A percentile compares a stretch with the other conserved stretches of the same genome.
These are phyloP conservation scores for Tinospora cordifolia DNA, from an alignment of 164 flowering plant genomes.

Conservation along the genomic window DNA sequence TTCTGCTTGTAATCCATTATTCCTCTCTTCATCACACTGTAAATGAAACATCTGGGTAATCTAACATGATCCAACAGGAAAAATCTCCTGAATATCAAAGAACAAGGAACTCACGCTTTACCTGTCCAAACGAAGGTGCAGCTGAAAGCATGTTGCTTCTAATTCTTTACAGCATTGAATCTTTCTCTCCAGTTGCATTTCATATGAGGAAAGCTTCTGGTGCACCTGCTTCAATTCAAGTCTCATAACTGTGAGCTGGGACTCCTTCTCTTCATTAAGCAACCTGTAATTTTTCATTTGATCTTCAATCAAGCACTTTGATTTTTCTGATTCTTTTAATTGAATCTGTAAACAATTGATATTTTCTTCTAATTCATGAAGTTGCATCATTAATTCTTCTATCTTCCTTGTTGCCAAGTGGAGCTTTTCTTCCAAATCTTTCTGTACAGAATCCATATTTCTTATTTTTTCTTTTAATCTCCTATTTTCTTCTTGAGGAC, in stretches of 20 bases:
- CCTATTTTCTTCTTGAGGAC: constrained; percentile 32
- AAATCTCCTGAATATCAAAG: not conserved
- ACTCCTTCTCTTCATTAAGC: constrained; percentile 61
- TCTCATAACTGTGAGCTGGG: constrained; percentile 51
- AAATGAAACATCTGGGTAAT: constrained; percentile 4
- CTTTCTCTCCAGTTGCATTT: constrained; percentile 62
- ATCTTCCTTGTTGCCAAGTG: constrained; percentile 22
- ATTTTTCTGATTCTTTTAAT: constrained; percentile 27
- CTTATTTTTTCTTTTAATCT: constrained; percentile 31
- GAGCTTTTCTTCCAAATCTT: constrained; percentile 36
- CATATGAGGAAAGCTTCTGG: constrained; percentile 51
- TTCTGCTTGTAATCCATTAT: constrained; percentile 25
- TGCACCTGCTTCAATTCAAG: constrained; percentile 44
- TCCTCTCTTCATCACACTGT: constrained; percentile 40
- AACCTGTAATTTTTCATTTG: constrained; percentile 52
- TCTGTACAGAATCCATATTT: constrained; percentile 26
- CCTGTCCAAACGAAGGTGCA: constrained; percentile 78
- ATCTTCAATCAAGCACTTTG: constrained; percentile 48
- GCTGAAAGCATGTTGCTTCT: constrained; percentile 68
- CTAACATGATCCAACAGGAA: not conserved
- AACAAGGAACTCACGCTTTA: constrained; percentile 16
- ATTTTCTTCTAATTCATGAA: constrained; percentile 34
- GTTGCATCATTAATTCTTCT: constrained; percentile 27
- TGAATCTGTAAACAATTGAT: constrained; percentile 32
- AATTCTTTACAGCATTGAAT: constrained; percentile 55